Evolutionary conservation across 257 asterid species (phyloP).

Genomic region (Penstemon eatonii): DNA sequence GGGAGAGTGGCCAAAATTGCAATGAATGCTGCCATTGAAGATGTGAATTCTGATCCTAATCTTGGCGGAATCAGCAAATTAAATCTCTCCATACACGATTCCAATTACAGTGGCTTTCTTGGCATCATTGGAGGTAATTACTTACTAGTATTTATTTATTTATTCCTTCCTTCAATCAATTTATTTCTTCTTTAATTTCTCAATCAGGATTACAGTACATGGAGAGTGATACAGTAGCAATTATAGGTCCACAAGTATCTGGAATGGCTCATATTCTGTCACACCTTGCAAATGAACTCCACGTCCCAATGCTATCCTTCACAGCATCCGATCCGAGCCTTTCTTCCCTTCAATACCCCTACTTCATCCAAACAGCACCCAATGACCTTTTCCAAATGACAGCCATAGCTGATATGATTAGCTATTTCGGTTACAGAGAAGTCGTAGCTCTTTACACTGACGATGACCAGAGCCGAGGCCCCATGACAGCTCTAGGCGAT

Average conservation of each 20-base stretch:
- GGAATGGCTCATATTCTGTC: constrained; percentile 78
- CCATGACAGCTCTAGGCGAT: constrained; percentile 56
- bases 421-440: constrained; percentile 59
- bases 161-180: too few species aligned
- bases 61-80: constrained; percentile 59
- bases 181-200: constrained; percentile 1
- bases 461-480: constrained; percentile 70
- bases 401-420: constrained; percentile 72
- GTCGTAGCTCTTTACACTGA: constrained; percentile 60
- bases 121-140: constrained; percentile 70
- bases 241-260: constrained; percentile 86
- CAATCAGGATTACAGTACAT: constrained; percentile 65
- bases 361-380: constrained; percentile 78
- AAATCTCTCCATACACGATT: constrained; percentile 51
- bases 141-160: not conserved
- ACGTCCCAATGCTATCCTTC: constrained; percentile 79
- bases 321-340: constrained; percentile 78
- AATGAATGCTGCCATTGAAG: constrained; percentile 78
- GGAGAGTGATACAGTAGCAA: constrained; percentile 72
- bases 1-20: constrained; percentile 76
- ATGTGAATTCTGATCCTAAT: constrained; percentile 62
- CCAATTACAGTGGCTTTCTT: constrained; percentile 71
- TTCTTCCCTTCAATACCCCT: constrained; percentile 80
- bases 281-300: constrained; percentile 81
- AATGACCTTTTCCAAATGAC: constrained; percentile 69